These are phyloP conservation scores for Tylopilus sp. DNA, from an alignment of 768 basidiomycete genomes.

Conservation along the genomic window DNA sequence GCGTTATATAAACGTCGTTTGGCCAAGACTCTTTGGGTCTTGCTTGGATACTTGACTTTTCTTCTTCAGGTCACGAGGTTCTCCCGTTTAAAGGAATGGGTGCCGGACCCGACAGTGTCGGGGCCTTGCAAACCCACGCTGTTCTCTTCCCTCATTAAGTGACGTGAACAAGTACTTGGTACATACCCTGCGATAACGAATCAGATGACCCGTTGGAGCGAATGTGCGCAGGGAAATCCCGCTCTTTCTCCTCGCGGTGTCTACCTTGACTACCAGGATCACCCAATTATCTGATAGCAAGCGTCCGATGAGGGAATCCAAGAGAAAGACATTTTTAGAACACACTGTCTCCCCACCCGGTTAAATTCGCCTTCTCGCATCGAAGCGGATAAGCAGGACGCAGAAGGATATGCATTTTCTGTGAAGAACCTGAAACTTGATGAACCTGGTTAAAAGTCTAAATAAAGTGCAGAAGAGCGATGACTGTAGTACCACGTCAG, in stretches of 20 bases:
- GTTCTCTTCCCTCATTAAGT: constrained; percentile 6
- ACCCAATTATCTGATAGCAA: constrained; percentile 5
- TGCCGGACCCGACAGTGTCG: constrained; percentile 13
- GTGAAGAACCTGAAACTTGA: constrained; percentile 13
- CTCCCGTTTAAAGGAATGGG: not conserved
- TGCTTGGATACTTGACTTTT: not conserved
- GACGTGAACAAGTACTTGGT: not conserved
- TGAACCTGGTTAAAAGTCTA: constrained; percentile 26
- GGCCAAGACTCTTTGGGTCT: no score
- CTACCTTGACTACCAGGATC: constrained; percentile 13
- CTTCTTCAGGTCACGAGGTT: not conserved
- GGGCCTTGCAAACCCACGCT: constrained; percentile 1
- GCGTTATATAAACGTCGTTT: not conserved
- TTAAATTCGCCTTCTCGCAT: constrained; percentile 14
- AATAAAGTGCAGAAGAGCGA: constrained; percentile 13
- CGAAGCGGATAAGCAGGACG: constrained; percentile 17
- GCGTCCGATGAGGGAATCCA: constrained; percentile 13
- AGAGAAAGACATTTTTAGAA: constrained; percentile 23
- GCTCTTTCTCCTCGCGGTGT: constrained; percentile 18
- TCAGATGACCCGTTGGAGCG: constrained; percentile 7
- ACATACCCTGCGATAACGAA: not conserved
- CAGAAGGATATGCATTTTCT: constrained; percentile 3
- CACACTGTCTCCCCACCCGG: constrained; percentile 22
- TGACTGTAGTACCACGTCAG: constrained; percentile 12
- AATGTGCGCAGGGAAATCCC: constrained; percentile 10